Evolutionary conservation across 2,329 filamentous ascomycete species (phyloP).

Genomic region (Lanzia echinophila): DNA sequence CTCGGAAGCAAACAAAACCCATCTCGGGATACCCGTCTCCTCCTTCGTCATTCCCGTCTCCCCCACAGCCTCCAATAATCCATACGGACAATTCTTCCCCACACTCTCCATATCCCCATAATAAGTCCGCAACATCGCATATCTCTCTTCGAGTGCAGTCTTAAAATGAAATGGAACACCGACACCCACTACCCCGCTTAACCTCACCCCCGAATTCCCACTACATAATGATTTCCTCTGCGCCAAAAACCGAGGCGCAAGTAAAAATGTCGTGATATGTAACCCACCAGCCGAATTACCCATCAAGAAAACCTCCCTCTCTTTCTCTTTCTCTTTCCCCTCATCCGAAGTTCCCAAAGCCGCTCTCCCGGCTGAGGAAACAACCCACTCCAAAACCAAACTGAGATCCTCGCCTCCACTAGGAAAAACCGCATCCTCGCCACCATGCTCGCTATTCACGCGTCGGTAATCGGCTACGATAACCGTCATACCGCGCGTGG

Average conservation of each 20-base stretch:
- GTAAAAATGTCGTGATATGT: slow-evolving; percentile 26
- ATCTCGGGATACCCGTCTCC: slow-evolving; percentile 19
- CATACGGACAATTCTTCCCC: slow-evolving; percentile 16
- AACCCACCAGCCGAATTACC: slow-evolving; percentile 30
- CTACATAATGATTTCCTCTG: slow-evolving; percentile 15
- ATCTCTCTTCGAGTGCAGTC: not conserved
- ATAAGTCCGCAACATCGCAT: slow-evolving; percentile 17
- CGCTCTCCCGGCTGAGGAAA: not conserved
- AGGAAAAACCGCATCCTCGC: slow-evolving; percentile 23
- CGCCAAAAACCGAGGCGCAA: slow-evolving; percentile 18
- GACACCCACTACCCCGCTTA: slow-evolving; percentile 22
- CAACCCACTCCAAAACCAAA: slow-evolving; percentile 9
- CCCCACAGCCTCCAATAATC: slow-evolving; percentile 16
- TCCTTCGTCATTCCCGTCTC: slow-evolving; percentile 16
- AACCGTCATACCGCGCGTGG: slow-evolving; percentile 20
- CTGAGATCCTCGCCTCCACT: slow-evolving; percentile 25
- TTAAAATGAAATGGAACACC: slow-evolving; percentile 24
- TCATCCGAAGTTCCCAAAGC: not conserved
- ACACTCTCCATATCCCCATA: slow-evolving; percentile 16
- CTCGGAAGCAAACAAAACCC: slow-evolving; percentile 21
- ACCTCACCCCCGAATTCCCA: slow-evolving; percentile 6
- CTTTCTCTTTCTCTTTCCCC: not conserved
- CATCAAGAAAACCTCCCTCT: slow-evolving; percentile 12
- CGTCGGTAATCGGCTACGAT: slow-evolving; percentile 26
- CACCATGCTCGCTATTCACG: slow-evolving; percentile 19